Base-by-base conservation (phyloP, 306 rosid species). In the Neltuma alba region DNA sequence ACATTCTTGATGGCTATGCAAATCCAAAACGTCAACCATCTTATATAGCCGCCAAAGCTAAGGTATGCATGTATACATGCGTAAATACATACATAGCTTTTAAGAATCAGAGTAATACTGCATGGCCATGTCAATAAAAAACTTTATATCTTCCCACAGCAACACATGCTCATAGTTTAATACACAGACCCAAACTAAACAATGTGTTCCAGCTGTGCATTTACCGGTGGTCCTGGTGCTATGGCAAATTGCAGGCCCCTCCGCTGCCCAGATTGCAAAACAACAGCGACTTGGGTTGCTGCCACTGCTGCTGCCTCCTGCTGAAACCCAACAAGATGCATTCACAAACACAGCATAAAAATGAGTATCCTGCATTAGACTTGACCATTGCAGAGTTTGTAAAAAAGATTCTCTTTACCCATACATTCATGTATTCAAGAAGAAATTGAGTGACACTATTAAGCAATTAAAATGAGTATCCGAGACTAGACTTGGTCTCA, bases 271-370 rank as follows among this genome's bases (percentile, higher is more conserved):
- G 97, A 85, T 81, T 94, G 97, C 72, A 94, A 85, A 72, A 94
- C 92, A 83, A 94, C 91, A 27, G 99, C 99, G 28, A 94, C 97
- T 89, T 92, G 99, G 21, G 97, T 89, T 20, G 97, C 99, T n/a
- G 97, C 97, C 80, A 94, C 81, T 34, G 95, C 97, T 65, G 97
- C 97, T 36, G 97, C 97, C 79, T 94, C 99, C 95, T 90, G 93
- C 71, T 81, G n/a, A n/a, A n/a, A 38, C 68, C 54, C 30, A 79
- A 87, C 65, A 84, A 34, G 10, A 33, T 72, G n/a, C 13, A 2
- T 52, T 82, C 7, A 75, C 63, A 75, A 75, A 70, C 21, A 27
- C 5, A 44, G 40, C 18, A 61, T 64, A 7, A 44, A 21, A 31
- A 14, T 45, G 66, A 21, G 13, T 2, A 41, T 41, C 45, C 45